Base-by-base conservation (phyloP, 2,329 filamentous ascomycete genomes). In the Pestalotiopsis fici region DNA sequence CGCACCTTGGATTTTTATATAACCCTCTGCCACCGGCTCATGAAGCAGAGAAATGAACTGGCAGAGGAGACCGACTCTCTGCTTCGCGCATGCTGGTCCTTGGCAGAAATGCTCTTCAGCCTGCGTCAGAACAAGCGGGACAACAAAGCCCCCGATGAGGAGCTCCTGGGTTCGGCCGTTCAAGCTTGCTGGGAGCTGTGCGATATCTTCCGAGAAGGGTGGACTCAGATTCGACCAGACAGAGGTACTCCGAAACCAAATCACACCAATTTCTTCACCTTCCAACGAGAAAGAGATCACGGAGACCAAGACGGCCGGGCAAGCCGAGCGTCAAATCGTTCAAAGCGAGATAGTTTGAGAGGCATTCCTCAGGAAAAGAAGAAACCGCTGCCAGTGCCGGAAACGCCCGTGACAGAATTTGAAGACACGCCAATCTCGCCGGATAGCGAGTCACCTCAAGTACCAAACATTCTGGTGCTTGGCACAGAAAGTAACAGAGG, bases 141-240 rank as follows among this genome's bases (percentile, higher is more conserved):
- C 71, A 90, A 89, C 23, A 92, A 88, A 72, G 82, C 85, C 0
- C 85, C 92, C 0, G 93, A 97, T 71, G 93, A 95, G 75, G 95
- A 97, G 74, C 85, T 97, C 0, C 85, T 98, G 0, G 91, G 92
- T 4, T 96, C 93, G 1, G 94, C 95, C 1, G 92, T 97, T 0
- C 94, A 97, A 76, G 93, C 95, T 15, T 98, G 95, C 78, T 98
- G 94, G 94, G 94, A 97, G 72, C 86, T 98, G 5, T 97, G 94
- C 77, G 94, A 98, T 80, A 89, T 98, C 65, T 97, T 98, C 83
- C 88, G 94, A 60, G 93, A 96, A 81, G 94, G 94, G 21, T 97
- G 95, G 94, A 94, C 93, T 3, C 93, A 96, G 73, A 89, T 96
- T 59, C 89, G 94, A 65, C 94, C 95, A 4, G 94, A 97, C 69